Evolutionary conservation across 208 protist species (phyloP).

Genomic region (Herpetomonas samuelpessoai): DNA sequence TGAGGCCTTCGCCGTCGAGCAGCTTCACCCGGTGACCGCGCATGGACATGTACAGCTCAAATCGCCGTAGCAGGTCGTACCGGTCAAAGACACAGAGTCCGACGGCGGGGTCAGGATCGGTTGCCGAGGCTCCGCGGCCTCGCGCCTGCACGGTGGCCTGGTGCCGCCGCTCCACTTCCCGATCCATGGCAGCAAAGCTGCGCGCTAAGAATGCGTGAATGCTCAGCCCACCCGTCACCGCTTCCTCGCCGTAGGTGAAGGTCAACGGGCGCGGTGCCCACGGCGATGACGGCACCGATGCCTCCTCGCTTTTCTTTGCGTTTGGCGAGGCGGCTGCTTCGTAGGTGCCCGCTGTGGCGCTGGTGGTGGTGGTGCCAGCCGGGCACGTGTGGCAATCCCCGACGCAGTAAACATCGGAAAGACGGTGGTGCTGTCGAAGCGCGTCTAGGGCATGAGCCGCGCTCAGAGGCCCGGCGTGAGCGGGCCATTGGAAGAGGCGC

Average conservation of each 20-base stretch:
- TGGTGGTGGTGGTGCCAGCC: too few species aligned
- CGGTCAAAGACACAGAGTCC: conserved; percentile 56
- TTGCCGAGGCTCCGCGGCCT: background rate
- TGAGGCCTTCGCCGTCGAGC: conserved; percentile 42
- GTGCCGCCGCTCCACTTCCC: conserved; percentile 14
- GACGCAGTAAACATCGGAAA: background rate
- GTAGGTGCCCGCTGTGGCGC: too few species aligned
- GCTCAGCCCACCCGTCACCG: conserved; percentile 24
- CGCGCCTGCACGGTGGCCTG: background rate
- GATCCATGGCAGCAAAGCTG: conserved; percentile 34
- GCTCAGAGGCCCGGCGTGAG: conserved; percentile 22
- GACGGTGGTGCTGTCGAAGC: conserved; percentile 2
- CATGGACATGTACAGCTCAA: conserved; percentile 75
- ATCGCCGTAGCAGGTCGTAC: conserved; percentile 50
- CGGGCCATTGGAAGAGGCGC: conserved; percentile 18
- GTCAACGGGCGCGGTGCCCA: conserved; percentile 3
- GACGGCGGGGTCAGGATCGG: conserved; percentile 10
- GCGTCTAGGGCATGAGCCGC: conserved; percentile 24
- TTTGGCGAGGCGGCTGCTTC: too few species aligned
- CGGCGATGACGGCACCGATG: background rate
- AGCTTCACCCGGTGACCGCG: conserved; percentile 58
- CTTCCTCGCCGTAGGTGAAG: conserved; percentile 19
- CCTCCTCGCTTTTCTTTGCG: too few species aligned
- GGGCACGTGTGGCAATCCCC: too few species aligned
- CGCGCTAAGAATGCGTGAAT: conserved; percentile 40